Evolutionary conservation across 352 stramenopile species (phyloP).

Genomic region (Globisporangium apiculatum): DNA sequence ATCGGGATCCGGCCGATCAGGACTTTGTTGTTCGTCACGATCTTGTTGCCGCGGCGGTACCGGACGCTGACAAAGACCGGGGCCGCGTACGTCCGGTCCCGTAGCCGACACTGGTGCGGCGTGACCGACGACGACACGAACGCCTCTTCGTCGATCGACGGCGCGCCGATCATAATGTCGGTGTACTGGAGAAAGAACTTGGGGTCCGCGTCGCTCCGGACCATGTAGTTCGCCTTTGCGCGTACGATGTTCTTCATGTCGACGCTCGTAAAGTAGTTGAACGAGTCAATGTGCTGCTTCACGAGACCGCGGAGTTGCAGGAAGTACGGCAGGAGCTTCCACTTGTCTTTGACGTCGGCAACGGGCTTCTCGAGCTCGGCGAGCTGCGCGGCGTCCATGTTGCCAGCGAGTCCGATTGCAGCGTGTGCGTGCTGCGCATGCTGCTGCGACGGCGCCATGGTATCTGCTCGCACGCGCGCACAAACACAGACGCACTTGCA

Average conservation of each 20-base stretch:
- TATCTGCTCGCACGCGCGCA: neutral
- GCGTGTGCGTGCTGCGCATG: neutral
- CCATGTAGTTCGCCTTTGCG: slow-evolving; percentile 88
- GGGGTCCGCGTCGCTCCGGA: slow-evolving; percentile 91
- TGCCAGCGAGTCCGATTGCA: slow-evolving; percentile 1
- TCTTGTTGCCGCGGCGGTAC: slow-evolving; percentile 96
- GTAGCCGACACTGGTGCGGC: slow-evolving; percentile 96
- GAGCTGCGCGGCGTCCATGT: slow-evolving; percentile 23
- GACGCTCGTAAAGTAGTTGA: slow-evolving; percentile 98
- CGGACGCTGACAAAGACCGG: slow-evolving; percentile 99
- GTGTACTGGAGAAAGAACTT: slow-evolving; percentile 99
- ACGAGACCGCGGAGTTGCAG: slow-evolving; percentile 89
- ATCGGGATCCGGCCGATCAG: slow-evolving; percentile 96
- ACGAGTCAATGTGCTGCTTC: slow-evolving; percentile 99
- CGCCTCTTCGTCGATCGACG: slow-evolving; percentile 95
- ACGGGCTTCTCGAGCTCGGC: slow-evolving; percentile 71
- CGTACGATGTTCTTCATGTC: slow-evolving; percentile 99
- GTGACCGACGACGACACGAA: slow-evolving; percentile 92
- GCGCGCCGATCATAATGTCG: slow-evolving; percentile 96
- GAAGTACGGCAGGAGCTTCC: slow-evolving; percentile 98
- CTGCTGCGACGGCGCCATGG: slow-evolving; percentile 1
- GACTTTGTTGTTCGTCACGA: slow-evolving; percentile 98
- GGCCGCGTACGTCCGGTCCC: slow-evolving; percentile 98
- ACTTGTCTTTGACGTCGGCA: slow-evolving; percentile 92
- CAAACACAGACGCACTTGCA: neutral